Base-by-base conservation (phyloP, 805 yeast species). In the Yarrowia phangngaensis region DNA sequence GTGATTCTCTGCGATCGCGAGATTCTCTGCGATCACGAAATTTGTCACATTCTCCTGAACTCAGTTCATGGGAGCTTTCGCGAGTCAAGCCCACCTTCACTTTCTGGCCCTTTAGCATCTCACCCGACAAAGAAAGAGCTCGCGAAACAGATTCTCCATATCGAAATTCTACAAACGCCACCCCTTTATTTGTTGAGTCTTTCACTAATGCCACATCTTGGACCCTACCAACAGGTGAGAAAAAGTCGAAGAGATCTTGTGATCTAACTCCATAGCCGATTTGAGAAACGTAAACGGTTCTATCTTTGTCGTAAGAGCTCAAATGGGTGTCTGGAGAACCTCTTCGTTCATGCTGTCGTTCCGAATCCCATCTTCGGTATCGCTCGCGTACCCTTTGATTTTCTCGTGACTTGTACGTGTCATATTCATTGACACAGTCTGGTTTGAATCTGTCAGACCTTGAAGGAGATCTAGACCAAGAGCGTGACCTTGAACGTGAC, bases 271-370 rank as follows among this genome's bases (percentile, higher is more conserved):
- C 53, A 9, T 62, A 61, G 3, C 68, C 64, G 24, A 64, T 52
- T 46, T 64, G 68, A 51, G 58, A 63, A 17, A 64, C 68, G 53
- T 64, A 64, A n/a, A 64, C 61, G 3, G 68, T 64, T 29, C 68
- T 29, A 22, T 20, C 22, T 20, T 35, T 11, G 22, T 41, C 48
- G 9, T 38, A 31, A 8, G 45, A 16, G 3, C 32, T 26, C 32
- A 27, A 15, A 11, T 38, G 30, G 32, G 24, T 38, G 17, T 14
- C 32, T 30, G 20, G 41, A 17, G 8, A 19, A 2, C 49, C 36
- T 1, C 41, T 43, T 3, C 41, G 41, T 35, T 43, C 41, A 16
- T 30, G 41, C 20, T 46, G 48, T 17, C 36, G 48, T 15, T 46
- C 47, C 26, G 47, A 15, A 14, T 41, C 35, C 50, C 49, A 35